Evolutionary conservation across 768 basidiomycete genomes (phyloP), one percentile per base, ranked within the genome.

Genomic region (Pleurotus tuoliensis): DNA sequence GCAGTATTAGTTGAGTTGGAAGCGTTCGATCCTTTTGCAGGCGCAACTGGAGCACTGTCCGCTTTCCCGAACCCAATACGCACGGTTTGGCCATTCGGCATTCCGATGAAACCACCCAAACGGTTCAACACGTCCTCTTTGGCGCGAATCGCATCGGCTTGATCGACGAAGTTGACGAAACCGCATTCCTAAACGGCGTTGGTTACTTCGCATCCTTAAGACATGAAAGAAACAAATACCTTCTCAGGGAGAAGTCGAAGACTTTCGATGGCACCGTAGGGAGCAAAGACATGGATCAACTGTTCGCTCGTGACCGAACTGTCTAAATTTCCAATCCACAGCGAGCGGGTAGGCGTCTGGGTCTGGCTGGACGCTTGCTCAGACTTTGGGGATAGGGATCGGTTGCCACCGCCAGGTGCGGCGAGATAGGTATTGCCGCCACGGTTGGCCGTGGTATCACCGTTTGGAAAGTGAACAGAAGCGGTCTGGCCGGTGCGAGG

Each of bases 261-360:
- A 64, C 92, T 94, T 74, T 99, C 97, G 62, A 99, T 98, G 34
- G 94, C 91, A 55, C 97, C 97, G 67, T 99, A 99, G 0, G 91
- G 90, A 24, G 93, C 90, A 72, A 99, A 99, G 24, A 97, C 92
- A 61, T 91, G 88, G 56, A 97, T 92, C 55, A 99, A 85, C 67
- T 97, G 92, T 67, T 95, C 92, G 64, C 92, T 92, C 2, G 94
- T 94, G 55, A 96, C 92, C 54, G 89, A 90, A 62, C 90, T 92
- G 70, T 98, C 97, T 49, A 99, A 77, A 71, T 98, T 98, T 48
- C 97, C 97, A 67, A 99, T 97, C 96, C 97, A 99, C 25, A 99
- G 77, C 34, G 93, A 95, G 50, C 97, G 87, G 9, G 96, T 96
- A 37, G 97, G 96, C 40, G 92, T 88, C 73, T 98, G 95, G 54